Evolutionary conservation across 208 protist genomes (phyloP), one percentile per base, ranked within the genome.

Genomic region (Phytomonas francai): DNA sequence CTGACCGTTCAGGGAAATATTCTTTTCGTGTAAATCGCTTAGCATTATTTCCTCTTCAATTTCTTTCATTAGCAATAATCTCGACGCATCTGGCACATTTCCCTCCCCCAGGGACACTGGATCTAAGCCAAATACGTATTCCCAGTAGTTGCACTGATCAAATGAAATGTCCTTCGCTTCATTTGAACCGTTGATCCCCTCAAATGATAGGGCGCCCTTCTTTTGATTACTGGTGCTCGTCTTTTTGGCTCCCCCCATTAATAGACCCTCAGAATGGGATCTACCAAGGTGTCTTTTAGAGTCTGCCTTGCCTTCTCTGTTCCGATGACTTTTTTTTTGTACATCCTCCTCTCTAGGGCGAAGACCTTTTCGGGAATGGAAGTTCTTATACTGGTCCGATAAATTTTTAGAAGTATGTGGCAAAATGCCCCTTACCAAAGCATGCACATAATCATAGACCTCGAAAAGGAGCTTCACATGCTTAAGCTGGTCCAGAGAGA

Each of bases 361-460:
- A 12, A 49, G 2, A 2, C 39, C 39, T 22, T 49, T 19, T 2
- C 7, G 16, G 14, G 39, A 49, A 49, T 19, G 39, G 39, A 49
- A 9, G 6, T 49, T 49, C 2, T 12, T 49, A 19, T 49, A 49
- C 9, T 49, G 6, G 39, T 49, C 39, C 2, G 39, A 49, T 9
- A 19, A 49, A 49, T 49, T 49, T 49, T 19, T 49, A 49, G 39
- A 49, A 49, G 39, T 49, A 49, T 49, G 14, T 16, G 45, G 56
- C 58, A 29, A 16, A 65, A 65, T 56, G 28, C 36, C 61, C 6
- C 30, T 45, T 33, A 25, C 61, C 49, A 30, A 29, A 56, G 34
- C 61, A 49, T 49, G 65, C 5, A 77, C 73, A 70, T 76, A 78
- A 61, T 82, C 77, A 67, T 76, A 78, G 63, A 77, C 72, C 61